Evolutionary conservation across 805 yeast species (phyloP).

Genomic region (Saturnispora mendoncae): DNA sequence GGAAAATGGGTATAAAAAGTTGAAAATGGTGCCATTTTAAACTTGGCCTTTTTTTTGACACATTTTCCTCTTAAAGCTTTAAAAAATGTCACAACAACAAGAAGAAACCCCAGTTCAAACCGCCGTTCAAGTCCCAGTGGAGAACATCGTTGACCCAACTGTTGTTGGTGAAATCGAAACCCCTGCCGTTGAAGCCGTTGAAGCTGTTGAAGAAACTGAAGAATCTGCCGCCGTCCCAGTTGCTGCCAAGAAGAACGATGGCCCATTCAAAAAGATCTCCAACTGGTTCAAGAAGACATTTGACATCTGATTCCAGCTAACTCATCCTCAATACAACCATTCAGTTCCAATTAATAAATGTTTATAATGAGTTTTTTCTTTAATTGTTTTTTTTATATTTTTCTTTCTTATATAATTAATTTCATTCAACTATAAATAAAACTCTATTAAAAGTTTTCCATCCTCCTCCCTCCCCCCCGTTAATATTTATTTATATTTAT

Average conservation of each 20-base stretch:
- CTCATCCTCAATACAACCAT: too few relatives aligned
- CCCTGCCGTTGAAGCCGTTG: conserved; percentile 4
- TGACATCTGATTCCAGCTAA: conserved; percentile 7
- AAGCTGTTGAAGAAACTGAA: not conserved
- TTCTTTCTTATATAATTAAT: not conserved
- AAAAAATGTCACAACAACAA: not conserved
- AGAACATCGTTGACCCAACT: not conserved
- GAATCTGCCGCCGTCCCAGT: conserved; percentile 7
- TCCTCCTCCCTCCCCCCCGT: too few relatives aligned
- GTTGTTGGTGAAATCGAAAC: too few relatives aligned
- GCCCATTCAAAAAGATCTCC: conserved; percentile 22
- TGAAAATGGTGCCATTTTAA: too few relatives aligned
- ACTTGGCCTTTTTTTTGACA: conserved; percentile 1
- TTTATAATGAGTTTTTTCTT: not conserved
- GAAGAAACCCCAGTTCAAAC: not conserved
- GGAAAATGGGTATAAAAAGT: not conserved
- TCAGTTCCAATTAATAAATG: too few relatives aligned
- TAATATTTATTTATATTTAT: too few relatives aligned
- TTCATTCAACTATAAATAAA: not conserved
- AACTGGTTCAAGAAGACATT: conserved; percentile 25
- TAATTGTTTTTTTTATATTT: not conserved
- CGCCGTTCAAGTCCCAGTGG: not conserved
- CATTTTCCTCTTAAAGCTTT: conserved; percentile 1
- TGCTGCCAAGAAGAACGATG: conserved; percentile 11
- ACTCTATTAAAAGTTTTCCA: not conserved